Base-by-base conservation (phyloP, 129 eudicot species). In the Artemisia argyi region DNA sequence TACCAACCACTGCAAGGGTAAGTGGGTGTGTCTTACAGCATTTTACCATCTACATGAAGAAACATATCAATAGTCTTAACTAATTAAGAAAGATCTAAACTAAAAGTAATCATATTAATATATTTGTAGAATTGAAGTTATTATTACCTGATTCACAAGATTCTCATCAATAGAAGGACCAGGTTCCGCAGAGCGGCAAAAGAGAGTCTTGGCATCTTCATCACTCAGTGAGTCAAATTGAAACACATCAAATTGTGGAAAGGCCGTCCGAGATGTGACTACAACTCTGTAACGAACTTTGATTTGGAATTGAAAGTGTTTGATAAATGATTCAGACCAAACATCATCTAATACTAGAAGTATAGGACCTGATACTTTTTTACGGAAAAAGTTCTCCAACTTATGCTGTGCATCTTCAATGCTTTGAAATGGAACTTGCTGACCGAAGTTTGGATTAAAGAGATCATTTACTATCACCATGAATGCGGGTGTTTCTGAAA, bases 1-100 rank as follows among this genome's bases (percentile, higher is more conserved):
- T 22, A 0, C 87, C 90, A 3, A 85, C 83, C 26, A 70, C 87
- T 32, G 4, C 53, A 55, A 86, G 87, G 39, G 87, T 83, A 18
- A 80, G 52, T 0, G 90, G 90, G 63, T 73, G 77, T 59, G 62
- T 81, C n/a, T 72, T 72, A 53, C 89, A 85, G 68, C 69, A 48
- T 61, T 49, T 59, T 26, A 72, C 89, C 63, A 79, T 68, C 89
- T 85, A 47, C 58, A 59, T 22, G 30, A 1, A 68, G 26, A 18
- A 15, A 60, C 16, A n/a, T n/a, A n/a, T n/a, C n/a, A n/a, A n/a
- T n/a, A n/a, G n/a, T n/a, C n/a, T n/a, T n/a, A n/a, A n/a, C n/a
- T n/a, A n/a, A n/a, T n/a, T n/a, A n/a, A n/a, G n/a, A n/a, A n/a
- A n/a, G n/a, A n/a, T n/a, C n/a, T n/a, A n/a, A n/a, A n/a, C n/a